Evolutionary conservation across 768 basidiomycete genomes (phyloP), one percentile per base, ranked within the genome.

Genomic region (Xerocomus potaroensis): DNA sequence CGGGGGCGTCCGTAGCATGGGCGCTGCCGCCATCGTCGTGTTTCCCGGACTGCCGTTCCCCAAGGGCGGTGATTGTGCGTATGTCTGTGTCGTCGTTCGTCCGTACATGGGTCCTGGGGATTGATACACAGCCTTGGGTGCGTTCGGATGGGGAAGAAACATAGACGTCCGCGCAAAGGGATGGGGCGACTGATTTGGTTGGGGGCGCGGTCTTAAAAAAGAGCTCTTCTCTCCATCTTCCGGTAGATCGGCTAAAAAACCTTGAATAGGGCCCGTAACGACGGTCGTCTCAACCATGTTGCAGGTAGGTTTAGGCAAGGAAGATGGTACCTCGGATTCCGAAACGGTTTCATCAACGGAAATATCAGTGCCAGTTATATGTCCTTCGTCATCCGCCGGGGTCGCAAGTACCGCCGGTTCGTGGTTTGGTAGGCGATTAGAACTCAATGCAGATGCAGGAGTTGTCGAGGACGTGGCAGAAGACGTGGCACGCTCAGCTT

Each of bases 91-190:
- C 11, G 38, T 46, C 41, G 51, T 36, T 41, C 74, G 74, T 41
- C 78, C 76, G 59, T 80, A 84, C 79, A 84, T 78, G 3, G 81
- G 82, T 0, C 81, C 81, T 2, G 66, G 63, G 2, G 60, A 61
- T 14, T 49, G 58, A 34, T 22, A 27, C 2, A 42, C 49, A 26
- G 64, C 50, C 45, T 76, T 79, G 8, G 78, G 78, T 4, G 78
- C 79, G 59, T 76, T 75, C 1, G 78, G 78, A 53, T 80, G 78
- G 0, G 78, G 78, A 30, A 75, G 65, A 50, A 80, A 80, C 18
- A 78, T 53, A 41, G 73, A 74, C 16, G 68, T 63, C 19, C 74
- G 68, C 10, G 53, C 39, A 40, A 68, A 61, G 2, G 63, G 59
- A 30, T 64, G 63, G 3, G 58, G 46, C 6, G 50, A 37, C 24